Base-by-base conservation (phyloP, 2,329 filamentous ascomycete genomes). In the Phaeomoniella chlamydospora region DNA sequence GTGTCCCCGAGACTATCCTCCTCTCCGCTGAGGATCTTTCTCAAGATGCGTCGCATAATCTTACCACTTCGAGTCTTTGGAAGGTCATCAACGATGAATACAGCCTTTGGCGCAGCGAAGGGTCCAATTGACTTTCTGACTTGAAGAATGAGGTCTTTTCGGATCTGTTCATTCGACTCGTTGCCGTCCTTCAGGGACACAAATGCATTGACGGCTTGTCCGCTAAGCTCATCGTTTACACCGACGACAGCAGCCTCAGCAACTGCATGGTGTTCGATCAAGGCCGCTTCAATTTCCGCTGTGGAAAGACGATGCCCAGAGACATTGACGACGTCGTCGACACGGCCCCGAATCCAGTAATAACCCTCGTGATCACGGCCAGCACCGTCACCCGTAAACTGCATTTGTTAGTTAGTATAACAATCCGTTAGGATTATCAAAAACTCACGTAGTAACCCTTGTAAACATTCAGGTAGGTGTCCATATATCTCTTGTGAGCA, bases 301-400 rank as follows among this genome's bases (percentile, higher is more conserved):
- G 90, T 98, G 12, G 88, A 96, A 43, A 98, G 71, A 57, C 90
- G 80, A 62, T 98, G 90, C 17, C 90, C 90, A 49, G 82, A 90
- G 43, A 98, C 90, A 61, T 98, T 98, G 58, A 98, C 88, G 31
- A 98, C 90, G 52, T 98, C 90, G 55, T 98, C 90, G 36, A 98
- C 90, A 59, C 90, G 86, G 45, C 90, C 90, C 43, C 90, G 84
- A 57, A 98, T 98, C 90, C 90, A 98, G 75, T 96, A 98, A 70
- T 94, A 98, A 39, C 90, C 90, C 52, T 98, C 90, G 61, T 94
- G 82, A 57, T 98, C 90, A 54, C 90, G 83, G 41, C 83, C 90
- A 38, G 90, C 90, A 54, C 90, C 90, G 55, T 98, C 90, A 41
- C 64, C 64, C 35, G 62, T 67, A 53, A 67, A 67, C 62, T 65